Evolutionary conservation across 208 protist genomes (phyloP), one percentile per base, ranked within the genome.

Genomic region (Acanthamoeba castellanii): DNA sequence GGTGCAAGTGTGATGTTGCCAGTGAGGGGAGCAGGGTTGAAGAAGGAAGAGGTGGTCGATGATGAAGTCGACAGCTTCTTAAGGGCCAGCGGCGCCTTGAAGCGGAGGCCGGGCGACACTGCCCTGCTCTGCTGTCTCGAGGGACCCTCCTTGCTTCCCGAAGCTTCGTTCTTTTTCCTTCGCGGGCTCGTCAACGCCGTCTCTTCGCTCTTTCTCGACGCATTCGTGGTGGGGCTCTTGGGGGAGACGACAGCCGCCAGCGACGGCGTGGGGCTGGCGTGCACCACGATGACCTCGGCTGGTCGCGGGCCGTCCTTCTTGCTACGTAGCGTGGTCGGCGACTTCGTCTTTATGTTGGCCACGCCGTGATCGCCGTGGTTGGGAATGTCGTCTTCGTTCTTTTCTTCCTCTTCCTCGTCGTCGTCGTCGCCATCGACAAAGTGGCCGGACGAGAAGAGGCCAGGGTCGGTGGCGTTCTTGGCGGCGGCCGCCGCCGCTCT

Each of bases 21-120:
- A 2, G 52, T 88, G 50, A 88, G 81, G 5, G 81, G 81, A 14
- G 81, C 81, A 37, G 81, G 81, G 20, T 88, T 88, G 50, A 88
- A 88, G 42, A 16, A 42, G 16, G 81, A 13, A 9, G 34, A 9
- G 22, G 50, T 27, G n/a, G 25, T 13, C 1, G 66, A 37, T 25
- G 74, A 16, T 34, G 74, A 16, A 6, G 25, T 22, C 34, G 72
- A 82, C 1, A 50, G 72, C 72, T 50, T 42, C 32, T 88, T 57
- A 6, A 88, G 81, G 20, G 81, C 81, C 27, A 88, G 52, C 5
- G 81, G 81, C 0, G 81, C 81, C 81, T 88, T 88, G 81, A 88
- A 88, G 50, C 81, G 81, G 5, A 64, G 22, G n/a, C 50, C 34
- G 2, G 50, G 45, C 4, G 81, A 45, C 7, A 45, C 25, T 14